Evolutionary conservation across 306 rosid species (phyloP).

Genomic region (Mimosa bimucronata): DNA sequence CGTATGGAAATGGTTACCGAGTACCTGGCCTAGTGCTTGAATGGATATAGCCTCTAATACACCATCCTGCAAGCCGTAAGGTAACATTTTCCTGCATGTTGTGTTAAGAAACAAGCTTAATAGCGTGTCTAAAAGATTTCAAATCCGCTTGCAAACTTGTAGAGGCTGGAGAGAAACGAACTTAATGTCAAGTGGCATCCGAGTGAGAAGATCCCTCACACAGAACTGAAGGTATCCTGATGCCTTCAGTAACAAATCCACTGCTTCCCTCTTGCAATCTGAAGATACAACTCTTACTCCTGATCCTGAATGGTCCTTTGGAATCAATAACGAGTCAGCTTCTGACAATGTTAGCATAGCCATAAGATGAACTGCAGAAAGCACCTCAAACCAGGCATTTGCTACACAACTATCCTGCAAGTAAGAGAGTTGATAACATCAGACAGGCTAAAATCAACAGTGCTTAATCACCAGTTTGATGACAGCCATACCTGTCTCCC

Average conservation of each 20-base stretch:
- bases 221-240: slow-evolving; percentile 83
- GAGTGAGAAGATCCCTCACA: slow-evolving; percentile 58
- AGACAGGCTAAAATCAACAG: slow-evolving; percentile 21
- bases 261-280: slow-evolving; percentile 85
- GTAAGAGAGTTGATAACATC: slow-evolving; percentile 31
- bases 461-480: slow-evolving; percentile 4
- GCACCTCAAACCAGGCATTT: slow-evolving; percentile 83
- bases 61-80: slow-evolving; percentile 69
- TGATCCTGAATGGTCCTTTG: slow-evolving; percentile 72
- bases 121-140: slow-evolving; percentile 12
- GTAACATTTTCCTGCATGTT: slow-evolving; percentile 65
- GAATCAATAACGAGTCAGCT: slow-evolving; percentile 82
- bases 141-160: slow-evolving; percentile 8
- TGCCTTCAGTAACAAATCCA: slow-evolving; percentile 83
- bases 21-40: slow-evolving; percentile 95
- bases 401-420: slow-evolving; percentile 68
- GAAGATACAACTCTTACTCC: slow-evolving; percentile 79
- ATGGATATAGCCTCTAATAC: slow-evolving; percentile 80
- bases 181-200: slow-evolving; percentile 73
- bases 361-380: slow-evolving; percentile 75
- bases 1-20: not conserved
- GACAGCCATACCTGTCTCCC: slow-evolving; percentile 56
- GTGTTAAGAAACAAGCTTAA: slow-evolving; percentile 29
- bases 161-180: slow-evolving; percentile 29
- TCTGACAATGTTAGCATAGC: slow-evolving; percentile 82